Base-by-base conservation (phyloP, 2,329 filamentous ascomycete genomes). In the Paecilomyces fulvus region DNA sequence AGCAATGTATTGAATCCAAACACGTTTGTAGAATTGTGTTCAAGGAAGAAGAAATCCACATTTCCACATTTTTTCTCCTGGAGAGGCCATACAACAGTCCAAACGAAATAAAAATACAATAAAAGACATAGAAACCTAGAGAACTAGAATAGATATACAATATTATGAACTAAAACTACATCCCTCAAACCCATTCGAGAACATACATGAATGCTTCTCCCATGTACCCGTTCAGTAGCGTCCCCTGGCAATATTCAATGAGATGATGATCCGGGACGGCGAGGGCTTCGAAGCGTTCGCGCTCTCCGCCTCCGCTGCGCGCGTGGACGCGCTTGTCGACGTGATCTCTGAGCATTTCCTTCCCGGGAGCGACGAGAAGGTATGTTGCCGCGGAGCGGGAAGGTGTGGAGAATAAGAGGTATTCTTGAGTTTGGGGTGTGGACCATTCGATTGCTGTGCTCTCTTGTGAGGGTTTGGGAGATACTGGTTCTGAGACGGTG, bases 131-230 rank as follows among this genome's bases (percentile, higher is more conserved):
- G 12, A 37, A n/a, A 20, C 3, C 1, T 4, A 9, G 8, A 43
- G n/a, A 43, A 43, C 5, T 17, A 17, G n/a, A 17, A 8, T 3
- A 17, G 20, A n/a, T 43, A 43, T 43, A 43, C 37, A 43, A 43
- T 28, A 28, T 1, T 28, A 28, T 7, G 5, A 43, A n/a, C 37
- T 43, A 9, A 3, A 9, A 4, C n/a, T 43, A 3, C 12, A 48
- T 23, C 49, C n/a, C 51, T 56, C 64, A 67, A 46, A 56, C 61
- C 67, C 67, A 69, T 56, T 68, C 67, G 57, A 69, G 54, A 55
- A 69, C 65, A 59, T 69, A 68, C 65, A 69, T 67, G 48, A 69
- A 67, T 11, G 60, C 63, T 48, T 68, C 65, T 5, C 61, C 65
- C 30, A 65, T 49, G 53, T 66, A 67, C 12, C 65, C 65, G 23